Evolutionary conservation across 805 yeast genomes (phyloP).

Genomic region (Pichia eremophila): DNA sequence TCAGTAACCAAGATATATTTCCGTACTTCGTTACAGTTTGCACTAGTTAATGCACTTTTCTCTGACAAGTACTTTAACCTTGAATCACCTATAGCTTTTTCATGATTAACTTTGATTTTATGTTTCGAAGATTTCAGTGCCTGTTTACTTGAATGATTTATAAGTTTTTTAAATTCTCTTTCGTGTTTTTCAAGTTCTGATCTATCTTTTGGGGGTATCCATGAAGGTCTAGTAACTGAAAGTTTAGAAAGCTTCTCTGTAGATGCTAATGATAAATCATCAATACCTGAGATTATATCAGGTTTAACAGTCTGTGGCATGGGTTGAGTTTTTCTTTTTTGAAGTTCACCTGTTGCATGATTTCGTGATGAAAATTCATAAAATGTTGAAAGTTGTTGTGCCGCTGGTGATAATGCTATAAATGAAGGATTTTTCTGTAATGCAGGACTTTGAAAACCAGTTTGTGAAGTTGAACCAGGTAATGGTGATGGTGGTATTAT

Average conservation of each 20-base stretch:
- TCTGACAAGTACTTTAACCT: conserved; percentile 23
- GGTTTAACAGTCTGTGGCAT: conserved; percentile 17
- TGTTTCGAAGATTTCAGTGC: conserved; percentile 24
- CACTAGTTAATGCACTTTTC: conserved; percentile 18
- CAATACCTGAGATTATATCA: conserved; percentile 25
- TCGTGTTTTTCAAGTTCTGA: conserved; percentile 48
- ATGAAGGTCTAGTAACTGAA: conserved; percentile 58
- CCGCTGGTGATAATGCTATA: conserved; percentile 25
- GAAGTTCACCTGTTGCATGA: conserved; percentile 29
- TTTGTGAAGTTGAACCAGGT: conserved; percentile 27
- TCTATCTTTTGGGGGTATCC: conserved; percentile 58
- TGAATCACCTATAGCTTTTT: conserved; percentile 26
- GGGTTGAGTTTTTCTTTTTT: conserved; percentile 19
- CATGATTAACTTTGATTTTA: conserved; percentile 26
- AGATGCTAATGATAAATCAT: conserved; percentile 52
- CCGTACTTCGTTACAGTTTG: conserved; percentile 25
- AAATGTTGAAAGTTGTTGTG: conserved; percentile 32
- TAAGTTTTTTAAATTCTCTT: conserved; percentile 36
- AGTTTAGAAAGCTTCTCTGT: conserved; percentile 46
- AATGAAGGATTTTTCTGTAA: conserved; percentile 23
- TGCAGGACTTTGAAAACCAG: conserved; percentile 10
- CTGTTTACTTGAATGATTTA: conserved; percentile 25
- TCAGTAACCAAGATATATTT: conserved; percentile 26
- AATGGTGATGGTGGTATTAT: conserved; percentile 40
- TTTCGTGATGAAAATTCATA: conserved; percentile 31